Evolutionary conservation across 164 flowering plant species (phyloP).

Genomic region (Magnolia sinica): DNA sequence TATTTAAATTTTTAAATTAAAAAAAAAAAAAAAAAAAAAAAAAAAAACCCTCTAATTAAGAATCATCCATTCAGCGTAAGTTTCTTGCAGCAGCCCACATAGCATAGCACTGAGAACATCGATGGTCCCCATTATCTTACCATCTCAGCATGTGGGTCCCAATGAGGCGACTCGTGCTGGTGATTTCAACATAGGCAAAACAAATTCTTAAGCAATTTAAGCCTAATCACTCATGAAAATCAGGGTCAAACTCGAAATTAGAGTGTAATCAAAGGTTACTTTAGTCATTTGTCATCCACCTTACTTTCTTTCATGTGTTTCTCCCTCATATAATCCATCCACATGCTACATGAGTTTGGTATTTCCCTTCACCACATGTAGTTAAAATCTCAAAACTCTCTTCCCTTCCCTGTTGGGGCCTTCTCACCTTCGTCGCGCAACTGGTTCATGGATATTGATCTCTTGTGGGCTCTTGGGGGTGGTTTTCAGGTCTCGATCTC

Average conservation of each 20-base stretch:
- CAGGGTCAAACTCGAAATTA: background rate
- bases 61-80: too few relatives aligned
- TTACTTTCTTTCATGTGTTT: constrained; percentile 2
- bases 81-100: background rate
- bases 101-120: background rate
- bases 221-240: background rate
- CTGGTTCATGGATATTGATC: constrained; percentile 88
- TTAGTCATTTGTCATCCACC: background rate
- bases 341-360: constrained; percentile 18
- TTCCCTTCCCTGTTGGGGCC: constrained; percentile 35
- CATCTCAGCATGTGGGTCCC: background rate
- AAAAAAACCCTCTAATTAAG: too few relatives aligned
- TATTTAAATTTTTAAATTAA: too few relatives aligned
- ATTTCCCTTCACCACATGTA: constrained; percentile 33
- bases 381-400: constrained; percentile 37
- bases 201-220: background rate
- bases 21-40: too few relatives aligned
- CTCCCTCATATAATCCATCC: constrained; percentile 20
- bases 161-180: background rate
- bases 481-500: constrained; percentile 31
- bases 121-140: background rate
- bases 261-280: background rate
- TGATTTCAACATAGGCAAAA: background rate
- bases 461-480: constrained; percentile 73
- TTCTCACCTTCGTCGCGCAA: constrained; percentile 22